These are phyloP conservation scores for Claviceps cyperi DNA, from an alignment of 2,329 filamentous ascomycete genomes.

Conservation along the genomic window DNA sequence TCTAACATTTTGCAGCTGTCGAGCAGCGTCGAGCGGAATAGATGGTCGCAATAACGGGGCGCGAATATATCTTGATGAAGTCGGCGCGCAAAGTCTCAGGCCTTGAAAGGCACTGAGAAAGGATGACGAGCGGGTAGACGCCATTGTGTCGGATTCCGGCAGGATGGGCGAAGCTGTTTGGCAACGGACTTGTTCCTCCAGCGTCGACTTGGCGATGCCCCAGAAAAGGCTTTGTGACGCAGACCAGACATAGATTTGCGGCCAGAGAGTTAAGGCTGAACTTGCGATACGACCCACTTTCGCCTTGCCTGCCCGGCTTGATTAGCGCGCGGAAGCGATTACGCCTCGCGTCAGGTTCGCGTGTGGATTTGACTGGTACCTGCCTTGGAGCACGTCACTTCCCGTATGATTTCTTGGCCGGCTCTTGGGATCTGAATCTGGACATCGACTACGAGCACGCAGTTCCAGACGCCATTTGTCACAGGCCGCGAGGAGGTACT, in stretches of 20 bases:
- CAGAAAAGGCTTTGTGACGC: neutral
- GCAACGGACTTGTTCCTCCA: neutral
- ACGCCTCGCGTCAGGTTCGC: constrained; percentile 32
- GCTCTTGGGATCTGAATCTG: constrained; percentile 8
- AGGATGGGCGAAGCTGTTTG: neutral
- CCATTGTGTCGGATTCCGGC: constrained; percentile 25
- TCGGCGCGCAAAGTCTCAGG: constrained; percentile 29
- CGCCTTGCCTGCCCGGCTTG: no score
- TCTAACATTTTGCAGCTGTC: constrained; percentile 34
- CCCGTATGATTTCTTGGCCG: constrained; percentile 14
- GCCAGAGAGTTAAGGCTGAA: constrained; percentile 14
- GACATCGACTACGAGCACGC: neutral
- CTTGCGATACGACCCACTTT: neutral
- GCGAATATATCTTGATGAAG: constrained; percentile 24
- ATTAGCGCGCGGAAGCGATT: constrained; percentile 11
- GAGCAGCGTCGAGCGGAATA: constrained; percentile 16
- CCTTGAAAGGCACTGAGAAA: constrained; percentile 37
- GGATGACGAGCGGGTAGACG: constrained; percentile 26
- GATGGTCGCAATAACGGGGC: constrained; percentile 17
- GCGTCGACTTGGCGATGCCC: neutral
- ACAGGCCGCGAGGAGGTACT: constrained; percentile 12
- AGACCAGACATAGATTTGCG: constrained; percentile 1
- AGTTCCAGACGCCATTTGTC: constrained; percentile 10
- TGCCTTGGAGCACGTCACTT: constrained; percentile 19
- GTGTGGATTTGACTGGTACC: constrained; percentile 12